These are phyloP conservation scores for Chytriomyces confervae DNA, from an alignment of 192 early-diverging fungal species.

Conservation along the genomic window DNA sequence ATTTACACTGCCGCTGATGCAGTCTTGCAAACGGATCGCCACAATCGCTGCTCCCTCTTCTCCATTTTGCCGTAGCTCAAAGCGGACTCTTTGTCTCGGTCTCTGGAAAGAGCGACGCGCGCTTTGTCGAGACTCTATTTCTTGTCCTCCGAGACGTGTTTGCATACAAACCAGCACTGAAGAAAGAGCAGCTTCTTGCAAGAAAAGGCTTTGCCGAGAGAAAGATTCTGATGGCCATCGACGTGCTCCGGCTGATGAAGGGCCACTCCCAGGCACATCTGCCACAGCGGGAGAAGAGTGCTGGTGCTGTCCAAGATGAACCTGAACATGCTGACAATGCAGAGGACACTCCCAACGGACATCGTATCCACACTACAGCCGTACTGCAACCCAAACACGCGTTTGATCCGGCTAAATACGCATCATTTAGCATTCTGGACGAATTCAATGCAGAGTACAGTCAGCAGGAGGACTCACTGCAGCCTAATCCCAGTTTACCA, in stretches of 20 bases:
- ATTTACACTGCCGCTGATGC: neutral
- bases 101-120: constrained; percentile 55
- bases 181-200: constrained; percentile 55
- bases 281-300: neutral
- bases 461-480: neutral
- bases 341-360: too few relatives aligned
- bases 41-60: constrained; percentile 54
- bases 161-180: constrained; percentile 54
- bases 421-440: constrained; percentile 2
- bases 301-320: too few relatives aligned
- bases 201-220: constrained; percentile 56
- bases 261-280: neutral
- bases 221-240: constrained; percentile 50
- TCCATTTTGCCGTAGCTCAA: constrained; percentile 58
- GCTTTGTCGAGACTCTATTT: constrained; percentile 60
- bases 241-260: constrained; percentile 21
- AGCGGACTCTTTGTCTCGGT: constrained; percentile 47
- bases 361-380: too few relatives aligned
- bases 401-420: constrained; percentile 20
- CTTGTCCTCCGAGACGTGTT: constrained; percentile 60
- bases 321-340: too few relatives aligned
- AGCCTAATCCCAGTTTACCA: too few relatives aligned
- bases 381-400: neutral
- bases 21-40: constrained; percentile 56
- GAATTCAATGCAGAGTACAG: constrained; percentile 1